Conservation (phyloP, 176 grass and related monocot genomes). For the Aegilops tauschii region DNA sequence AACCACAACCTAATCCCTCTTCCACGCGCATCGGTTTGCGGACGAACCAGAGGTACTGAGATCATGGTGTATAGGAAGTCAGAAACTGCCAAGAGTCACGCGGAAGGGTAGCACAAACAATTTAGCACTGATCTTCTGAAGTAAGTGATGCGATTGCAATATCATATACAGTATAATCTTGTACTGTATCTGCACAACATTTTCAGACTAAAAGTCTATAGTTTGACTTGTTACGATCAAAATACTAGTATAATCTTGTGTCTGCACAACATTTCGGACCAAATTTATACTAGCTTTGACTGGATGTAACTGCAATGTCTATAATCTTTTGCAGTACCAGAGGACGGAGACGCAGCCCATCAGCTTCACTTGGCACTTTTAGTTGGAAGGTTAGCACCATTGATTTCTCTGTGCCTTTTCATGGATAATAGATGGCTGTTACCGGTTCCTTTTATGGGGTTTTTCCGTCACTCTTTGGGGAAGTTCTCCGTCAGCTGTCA, state of each 20-base stretch:
- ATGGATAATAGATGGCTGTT: background rate
- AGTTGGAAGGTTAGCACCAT: background rate
- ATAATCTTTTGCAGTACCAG: background rate
- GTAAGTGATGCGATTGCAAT: background rate
- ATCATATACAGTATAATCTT: background rate
- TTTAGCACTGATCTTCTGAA: background rate
- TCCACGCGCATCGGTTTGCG: background rate
- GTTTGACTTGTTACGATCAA: background rate
- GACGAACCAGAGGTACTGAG: background rate
- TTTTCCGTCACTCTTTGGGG: background rate
- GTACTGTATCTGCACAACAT: background rate
- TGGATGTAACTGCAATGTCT: background rate
- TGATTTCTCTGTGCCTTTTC: background rate
- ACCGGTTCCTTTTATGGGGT: background rate
- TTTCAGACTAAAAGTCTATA: background rate
- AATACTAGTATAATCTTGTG: background rate
- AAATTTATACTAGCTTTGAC: background rate
- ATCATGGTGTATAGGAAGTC: background rate
- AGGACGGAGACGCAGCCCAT: constrained; percentile 7
- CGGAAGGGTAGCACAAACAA: background rate
- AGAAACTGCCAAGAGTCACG: background rate
- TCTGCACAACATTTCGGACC: background rate
- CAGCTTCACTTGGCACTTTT: background rate
- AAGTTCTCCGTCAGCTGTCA: background rate
- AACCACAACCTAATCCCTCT: background rate